Base-by-base conservation (phyloP, 805 yeast genomes). In the Cyberlindnera euphorbiae region DNA sequence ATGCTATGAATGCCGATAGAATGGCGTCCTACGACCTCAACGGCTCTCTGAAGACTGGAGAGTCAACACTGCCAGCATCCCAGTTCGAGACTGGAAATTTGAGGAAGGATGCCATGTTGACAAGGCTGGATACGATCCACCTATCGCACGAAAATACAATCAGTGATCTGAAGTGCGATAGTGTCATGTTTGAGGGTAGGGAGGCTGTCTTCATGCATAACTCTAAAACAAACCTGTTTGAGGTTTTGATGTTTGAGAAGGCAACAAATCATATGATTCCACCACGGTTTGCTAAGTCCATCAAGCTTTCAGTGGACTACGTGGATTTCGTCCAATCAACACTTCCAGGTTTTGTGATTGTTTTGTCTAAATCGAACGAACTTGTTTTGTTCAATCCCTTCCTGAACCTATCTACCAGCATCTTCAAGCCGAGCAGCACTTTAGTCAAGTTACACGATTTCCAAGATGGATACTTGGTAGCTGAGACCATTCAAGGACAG, bases 101-200 rank as follows among this genome's bases (percentile, higher is more conserved):
- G 16, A 62, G 77, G 26, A 84, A 82, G 47, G 95, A 86, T 54
- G 69, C 81, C 49, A 78, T 81, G n/a, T 60, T 85, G 41, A 76
- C 88, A 0, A 74, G 71, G 49, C 57, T 83, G 3, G 77, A 76
- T 13, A 56, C 72, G 0, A 50, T 62, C 14, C 47, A 48, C 2
- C 58, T 66, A 26, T 62, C 53, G 34, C 26, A 59, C 10, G 53
- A 56, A 14, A 60, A 61, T 5, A 52, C 59, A n/a, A 42, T 54
- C 9, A 32, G 46, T 2, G 33, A 54, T 13, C 42, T 73, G 19
- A 64, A 64, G 30, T 53, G 68, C 1, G 54, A 59, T 32, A 64
- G 64, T 8, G 40, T 74, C n/a, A 47, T 52, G 5, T 73, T 63
- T 43, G 69, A 68, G 16, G 75, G 71, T 19, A 74, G 73, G 46